phyloP scores from a whole-genome alignment of 805 yeast species.

The Candida coquimbonensis region DNA sequence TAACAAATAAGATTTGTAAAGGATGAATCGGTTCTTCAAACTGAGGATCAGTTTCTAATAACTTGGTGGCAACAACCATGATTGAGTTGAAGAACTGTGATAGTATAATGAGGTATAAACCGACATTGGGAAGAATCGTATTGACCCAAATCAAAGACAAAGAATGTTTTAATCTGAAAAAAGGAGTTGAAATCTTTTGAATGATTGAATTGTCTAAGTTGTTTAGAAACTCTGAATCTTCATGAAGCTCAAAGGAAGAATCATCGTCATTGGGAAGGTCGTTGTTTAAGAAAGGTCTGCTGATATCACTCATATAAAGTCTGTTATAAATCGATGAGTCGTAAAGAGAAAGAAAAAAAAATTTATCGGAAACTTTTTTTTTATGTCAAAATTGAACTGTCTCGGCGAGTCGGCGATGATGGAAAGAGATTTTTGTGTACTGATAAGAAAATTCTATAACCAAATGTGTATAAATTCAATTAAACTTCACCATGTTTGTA shows the following conservation, averaged over 20 bases:
- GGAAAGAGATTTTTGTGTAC: background rate
- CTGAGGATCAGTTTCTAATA: slow-evolving; percentile 60
- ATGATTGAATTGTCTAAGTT: background rate
- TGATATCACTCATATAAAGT: background rate
- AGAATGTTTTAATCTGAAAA: background rate
- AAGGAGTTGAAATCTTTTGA: background rate
- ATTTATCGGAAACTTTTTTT: background rate
- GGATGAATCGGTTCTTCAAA: slow-evolving; percentile 63
- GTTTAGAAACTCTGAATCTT: background rate
- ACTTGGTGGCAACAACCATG: slow-evolving; percentile 70
- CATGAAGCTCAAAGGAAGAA: background rate
- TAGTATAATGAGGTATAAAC: slow-evolving; percentile 48
- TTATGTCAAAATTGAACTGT: background rate
- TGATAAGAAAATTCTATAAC: background rate
- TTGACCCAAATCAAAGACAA: background rate
- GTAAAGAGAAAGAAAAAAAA: background rate
- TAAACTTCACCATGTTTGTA: no score
- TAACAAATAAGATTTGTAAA: slow-evolving; percentile 64
- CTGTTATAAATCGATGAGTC: background rate
- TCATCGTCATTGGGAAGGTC: slow-evolving; percentile 7
- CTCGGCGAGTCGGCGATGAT: background rate
- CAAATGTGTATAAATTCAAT: background rate
- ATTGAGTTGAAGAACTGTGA: slow-evolving; percentile 71
- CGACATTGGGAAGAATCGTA: slow-evolving; percentile 28
- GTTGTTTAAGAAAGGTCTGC: slow-evolving; percentile 1